Evolutionary conservation across 2,329 filamentous ascomycete genomes (phyloP), one percentile per base, ranked within the genome.

Genomic region (Paracoccidioides brasiliensis): DNA sequence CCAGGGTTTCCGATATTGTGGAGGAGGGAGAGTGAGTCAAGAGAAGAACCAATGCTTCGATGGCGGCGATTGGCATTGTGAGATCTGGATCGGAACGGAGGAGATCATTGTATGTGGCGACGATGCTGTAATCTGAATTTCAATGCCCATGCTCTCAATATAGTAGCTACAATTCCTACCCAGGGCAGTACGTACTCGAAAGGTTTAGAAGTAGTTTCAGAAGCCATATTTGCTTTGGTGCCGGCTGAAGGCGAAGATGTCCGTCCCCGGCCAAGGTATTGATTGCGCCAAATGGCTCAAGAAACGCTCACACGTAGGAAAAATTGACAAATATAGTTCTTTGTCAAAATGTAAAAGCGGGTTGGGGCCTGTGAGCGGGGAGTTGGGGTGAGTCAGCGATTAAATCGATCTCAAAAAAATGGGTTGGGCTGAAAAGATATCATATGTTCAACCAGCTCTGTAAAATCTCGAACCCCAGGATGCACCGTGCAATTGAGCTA

Each of bases 1-100:
- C 85, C 68, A 97, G 85, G 40, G 91, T 96, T 76, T 98, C 93
- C 73, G 86, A 91, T 64, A 95, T 88, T 56, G 93, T 98, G 28
- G 84, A 86, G 5, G 89, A 85, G 59, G 84, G 83, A 48, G 84
- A 86, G 60, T 86, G 80, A 66, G 85, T 84, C 57, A 97, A 86
- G 58, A 93, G 85, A 66, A 86, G 82, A 62, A 97, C 93, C 57
- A 98, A 80, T 33, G 90, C 84, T 74, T 95, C 88, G 67, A 95
- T 95, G 57, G 90, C 90, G 22, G 93, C 93, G 55, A 98, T 88
- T 60, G 93, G 90, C 82, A 95, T 96, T 40, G 91, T 96, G 54
- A 97, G 80, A 59, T 95, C 88, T 9, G 86, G 79, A 69, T 97
- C 90, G 53, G 80, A 78, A 57, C 67, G 67, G 58, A 87, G 78